Percentiles rank a stretch among this genome's conserved stretches.
phyloP scores from a whole-genome alignment of 495 filamentous ascomycete genomes.

The Penicillium alfredii region DNA sequence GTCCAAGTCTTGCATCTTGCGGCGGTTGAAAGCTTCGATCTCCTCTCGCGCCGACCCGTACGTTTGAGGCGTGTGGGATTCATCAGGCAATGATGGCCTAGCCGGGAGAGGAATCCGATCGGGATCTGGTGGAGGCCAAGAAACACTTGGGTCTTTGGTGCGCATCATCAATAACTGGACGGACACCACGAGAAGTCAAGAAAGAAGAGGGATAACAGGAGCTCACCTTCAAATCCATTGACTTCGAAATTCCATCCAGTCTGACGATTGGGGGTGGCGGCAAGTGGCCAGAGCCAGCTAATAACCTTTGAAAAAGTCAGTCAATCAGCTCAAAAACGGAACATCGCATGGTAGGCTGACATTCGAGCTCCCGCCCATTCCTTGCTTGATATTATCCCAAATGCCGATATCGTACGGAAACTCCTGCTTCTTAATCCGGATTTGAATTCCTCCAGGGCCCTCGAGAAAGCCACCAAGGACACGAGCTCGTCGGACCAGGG shows the following conservation, averaged over 20 bases:
- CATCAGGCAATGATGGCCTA: conserved; percentile 19
- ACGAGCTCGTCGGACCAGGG: conserved; percentile 56
- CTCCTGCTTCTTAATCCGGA: conserved; percentile 61
- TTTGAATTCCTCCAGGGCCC: conserved; percentile 51
- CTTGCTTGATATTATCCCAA: conserved; percentile 67
- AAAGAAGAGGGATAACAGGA: neutral
- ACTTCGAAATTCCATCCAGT: conserved; percentile 65
- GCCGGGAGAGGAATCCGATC: conserved; percentile 60
- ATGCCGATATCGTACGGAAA: conserved; percentile 93
- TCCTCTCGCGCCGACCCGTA: conserved; percentile 40
- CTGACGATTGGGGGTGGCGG: conserved; percentile 46
- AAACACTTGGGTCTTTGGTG: conserved; percentile 38
- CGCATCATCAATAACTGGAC: neutral
- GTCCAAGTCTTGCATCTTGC: conserved; percentile 50
- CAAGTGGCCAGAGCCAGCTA: conserved; percentile 61
- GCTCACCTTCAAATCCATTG: conserved; percentile 79
- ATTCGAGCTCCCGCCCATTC: conserved; percentile 61
- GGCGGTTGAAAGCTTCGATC: conserved; percentile 49
- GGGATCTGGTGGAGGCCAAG: conserved; percentile 90
- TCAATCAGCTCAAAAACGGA: neutral
- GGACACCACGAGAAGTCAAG: neutral
- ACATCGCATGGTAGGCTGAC: conserved; percentile 16
- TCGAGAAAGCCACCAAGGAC: conserved; percentile 53
- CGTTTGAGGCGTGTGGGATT: conserved; percentile 27
- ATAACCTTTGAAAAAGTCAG: conserved; percentile 32